Evolutionary conservation across 2,329 filamentous ascomycete genomes (phyloP).

Genomic region (Alternaria hordeiaustralica): DNA sequence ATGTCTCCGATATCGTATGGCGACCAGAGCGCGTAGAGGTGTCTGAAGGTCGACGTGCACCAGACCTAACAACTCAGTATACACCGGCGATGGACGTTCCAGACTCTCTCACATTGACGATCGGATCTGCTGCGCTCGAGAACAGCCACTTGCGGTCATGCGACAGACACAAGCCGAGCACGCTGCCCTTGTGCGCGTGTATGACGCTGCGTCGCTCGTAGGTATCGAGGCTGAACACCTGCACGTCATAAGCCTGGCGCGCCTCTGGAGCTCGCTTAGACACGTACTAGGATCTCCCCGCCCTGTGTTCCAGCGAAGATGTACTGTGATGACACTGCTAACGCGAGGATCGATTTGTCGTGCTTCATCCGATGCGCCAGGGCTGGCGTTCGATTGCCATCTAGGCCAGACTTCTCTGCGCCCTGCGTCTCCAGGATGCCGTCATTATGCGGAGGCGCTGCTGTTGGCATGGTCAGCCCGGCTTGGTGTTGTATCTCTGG

Average conservation of each 20-base stretch:
- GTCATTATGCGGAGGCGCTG: conserved; percentile 36
- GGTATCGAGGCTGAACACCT: conserved; percentile 85
- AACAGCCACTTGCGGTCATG: conserved; percentile 78
- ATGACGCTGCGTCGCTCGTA: conserved; percentile 81
- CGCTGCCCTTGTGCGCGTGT: conserved; percentile 88
- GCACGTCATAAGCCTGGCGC: conserved; percentile 16
- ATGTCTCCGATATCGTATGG: conserved; percentile 94
- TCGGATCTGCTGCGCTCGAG: conserved; percentile 90
- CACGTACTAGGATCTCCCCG: conserved; percentile 79
- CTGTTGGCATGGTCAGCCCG: conserved; percentile 38
- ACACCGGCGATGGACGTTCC: too few relatives aligned
- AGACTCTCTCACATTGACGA: conserved; percentile 72
- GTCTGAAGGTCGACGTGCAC: conserved; percentile 76
- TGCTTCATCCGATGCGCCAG: conserved; percentile 78
- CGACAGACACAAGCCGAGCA: conserved; percentile 83
- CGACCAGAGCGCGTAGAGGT: conserved; percentile 89
- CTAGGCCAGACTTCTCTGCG: conserved; percentile 7
- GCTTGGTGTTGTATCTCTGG: conserved; percentile 7
- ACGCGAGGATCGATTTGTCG: conserved; percentile 78
- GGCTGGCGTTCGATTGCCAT: conserved; percentile 56
- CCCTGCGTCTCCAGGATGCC: conserved; percentile 25
- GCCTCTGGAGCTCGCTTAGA: not conserved
- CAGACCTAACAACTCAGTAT: conserved; percentile 64
- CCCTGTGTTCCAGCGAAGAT: conserved; percentile 94
- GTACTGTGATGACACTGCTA: conserved; percentile 79